Conservation (phyloP, 176 grass and related monocot species). For the Musa schizocarpa region DNA sequence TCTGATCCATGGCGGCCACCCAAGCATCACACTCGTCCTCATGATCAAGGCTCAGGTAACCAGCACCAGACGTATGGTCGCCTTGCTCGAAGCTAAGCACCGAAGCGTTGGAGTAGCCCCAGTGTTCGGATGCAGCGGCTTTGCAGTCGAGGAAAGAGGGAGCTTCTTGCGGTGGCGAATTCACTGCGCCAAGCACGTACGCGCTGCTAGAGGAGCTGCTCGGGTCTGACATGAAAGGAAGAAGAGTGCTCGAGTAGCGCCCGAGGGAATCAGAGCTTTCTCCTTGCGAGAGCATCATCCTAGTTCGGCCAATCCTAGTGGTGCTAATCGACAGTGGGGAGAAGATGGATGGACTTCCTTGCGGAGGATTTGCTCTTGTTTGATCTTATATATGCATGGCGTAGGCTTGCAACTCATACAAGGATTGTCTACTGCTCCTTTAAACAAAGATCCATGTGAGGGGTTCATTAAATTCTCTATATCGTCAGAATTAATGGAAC, state of each 20-base stretch:
- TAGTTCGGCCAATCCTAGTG: not conserved
- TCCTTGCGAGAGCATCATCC: conserved; percentile 19
- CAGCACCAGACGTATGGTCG: not conserved
- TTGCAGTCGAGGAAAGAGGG: conserved; percentile 19
- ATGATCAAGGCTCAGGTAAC: not conserved
- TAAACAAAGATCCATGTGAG: not conserved
- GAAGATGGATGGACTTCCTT: conserved; percentile 15
- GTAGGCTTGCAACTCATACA: not conserved
- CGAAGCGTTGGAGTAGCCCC: conserved; percentile 60
- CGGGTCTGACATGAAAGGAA: conserved; percentile 28
- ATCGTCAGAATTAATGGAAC: not conserved
- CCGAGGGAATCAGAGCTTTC: conserved; percentile 23
- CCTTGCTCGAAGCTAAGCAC: conserved; percentile 82
- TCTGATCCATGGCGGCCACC: conserved; percentile 45
- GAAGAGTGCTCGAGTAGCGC: conserved; percentile 27
- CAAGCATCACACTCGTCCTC: conserved; percentile 59
- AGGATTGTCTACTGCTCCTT: too few relatives aligned
- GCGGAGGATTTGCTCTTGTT: not conserved
- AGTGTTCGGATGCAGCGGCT: conserved; percentile 12
- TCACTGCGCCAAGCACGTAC: conserved; percentile 15
- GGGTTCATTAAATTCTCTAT: conserved; percentile 2
- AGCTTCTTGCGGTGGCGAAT: conserved; percentile 24
- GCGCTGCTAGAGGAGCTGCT: conserved; percentile 15
- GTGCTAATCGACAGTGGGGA: conserved; percentile 28
- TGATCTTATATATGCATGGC: not conserved